Base-by-base conservation (phyloP, 2,329 filamentous ascomycete genomes). In the Sclerotinia nivalis region DNA sequence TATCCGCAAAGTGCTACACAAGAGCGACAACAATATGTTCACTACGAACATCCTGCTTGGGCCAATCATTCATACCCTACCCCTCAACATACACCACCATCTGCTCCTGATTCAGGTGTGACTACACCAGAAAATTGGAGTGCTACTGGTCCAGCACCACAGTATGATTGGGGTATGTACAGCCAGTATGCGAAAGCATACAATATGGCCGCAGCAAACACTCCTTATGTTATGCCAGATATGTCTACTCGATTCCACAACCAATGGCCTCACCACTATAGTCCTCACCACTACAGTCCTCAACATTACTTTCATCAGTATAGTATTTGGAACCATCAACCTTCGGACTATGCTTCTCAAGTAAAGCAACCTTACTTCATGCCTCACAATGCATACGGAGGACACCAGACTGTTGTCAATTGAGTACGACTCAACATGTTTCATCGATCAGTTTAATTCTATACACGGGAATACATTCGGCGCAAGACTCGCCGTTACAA, bases 101-200 rank as follows among this genome's bases (percentile, higher is more conserved):
- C 84, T 40, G 84, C 83, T 59, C 83, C 84, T 22, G 83, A 84
- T 70, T 86, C 84, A 49, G 84, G 83, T 54, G 82, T 85, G 31
- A 83, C 83, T 64, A 86, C 85, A 54, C 85, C 85, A 25, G 85
- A 86, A 71, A 85, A 85, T 74, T 81, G 83, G 76, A 83, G 82
- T 70, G 77, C 80, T 55, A 79, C 80, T 66, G 80, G 80, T 71
- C 77, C 80, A 79, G 85, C 81, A 74, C 82, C 85, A 73, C 84
- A 83, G 82, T 81, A 84, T 61, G 83, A 86, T 75, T 85, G 85
- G 77, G 83, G 83, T 60, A 79, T 83, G n/a, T 82, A 83, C 64
- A 83, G 83, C 68, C 81, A 82, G 68, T 82, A 84, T 76, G 83
- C 80, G 72, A 80, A 50, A 28, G 40, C 66, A 28, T 49, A 25